Evolutionary conservation across 169 alveolate species (phyloP).

Genomic region (Plasmodium knowlesi): DNA sequence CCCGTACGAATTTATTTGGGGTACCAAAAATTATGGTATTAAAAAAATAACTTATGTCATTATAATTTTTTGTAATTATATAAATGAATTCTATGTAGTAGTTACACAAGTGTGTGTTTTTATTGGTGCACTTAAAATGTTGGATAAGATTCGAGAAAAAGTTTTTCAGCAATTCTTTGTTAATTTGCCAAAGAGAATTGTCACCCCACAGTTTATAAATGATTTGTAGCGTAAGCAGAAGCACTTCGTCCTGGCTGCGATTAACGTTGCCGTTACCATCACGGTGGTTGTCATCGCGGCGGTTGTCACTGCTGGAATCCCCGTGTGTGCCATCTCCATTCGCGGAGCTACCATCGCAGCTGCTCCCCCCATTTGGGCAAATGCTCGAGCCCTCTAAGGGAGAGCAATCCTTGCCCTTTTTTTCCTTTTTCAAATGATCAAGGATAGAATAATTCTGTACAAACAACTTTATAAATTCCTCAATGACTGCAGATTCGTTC

Average conservation of each 20-base stretch:
- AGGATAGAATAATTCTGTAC: conserved; percentile 14
- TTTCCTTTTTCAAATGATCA: not conserved
- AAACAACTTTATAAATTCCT: conserved; percentile 41
- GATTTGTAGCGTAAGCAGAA: conserved; percentile 42
- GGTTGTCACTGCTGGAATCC: not conserved
- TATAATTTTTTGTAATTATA: conserved; percentile 21
- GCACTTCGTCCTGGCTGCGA: not conserved
- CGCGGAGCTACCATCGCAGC: not conserved
- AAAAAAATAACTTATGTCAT: conserved; percentile 54
- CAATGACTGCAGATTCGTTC: conserved; percentile 59
- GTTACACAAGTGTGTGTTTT: conserved; percentile 46
- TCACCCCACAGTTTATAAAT: conserved; percentile 57
- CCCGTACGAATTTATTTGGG: not conserved
- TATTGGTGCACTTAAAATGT: conserved; percentile 61
- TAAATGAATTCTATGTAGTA: conserved; percentile 60
- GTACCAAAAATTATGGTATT: conserved; percentile 33
- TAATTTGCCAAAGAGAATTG: conserved; percentile 70
- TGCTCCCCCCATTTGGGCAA: not conserved
- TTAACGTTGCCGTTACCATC: not conserved
- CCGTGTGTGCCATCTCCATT: not conserved
- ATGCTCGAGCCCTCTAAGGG: not conserved
- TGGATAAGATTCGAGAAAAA: conserved; percentile 40
- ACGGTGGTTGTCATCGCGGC: not conserved
- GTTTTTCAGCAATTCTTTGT: conserved; percentile 36
- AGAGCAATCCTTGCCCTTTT: not conserved